Conservation (phyloP, 75 land plant species). For the Cunninghamia lanceolata region DNA sequence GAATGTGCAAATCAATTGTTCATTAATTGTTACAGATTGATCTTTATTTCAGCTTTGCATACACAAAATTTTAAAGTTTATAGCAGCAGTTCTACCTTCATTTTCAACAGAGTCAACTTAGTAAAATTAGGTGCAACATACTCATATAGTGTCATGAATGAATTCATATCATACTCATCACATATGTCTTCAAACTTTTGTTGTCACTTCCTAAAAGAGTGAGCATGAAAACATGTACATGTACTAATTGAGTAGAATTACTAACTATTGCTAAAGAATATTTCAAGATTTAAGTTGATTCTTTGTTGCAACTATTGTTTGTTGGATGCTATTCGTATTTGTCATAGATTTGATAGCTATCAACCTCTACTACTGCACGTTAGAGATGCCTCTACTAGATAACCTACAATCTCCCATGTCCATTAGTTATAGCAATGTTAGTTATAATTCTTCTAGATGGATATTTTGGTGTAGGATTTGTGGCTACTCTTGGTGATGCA, state of each 20-base stretch:
- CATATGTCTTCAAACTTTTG: conserved; percentile 17
- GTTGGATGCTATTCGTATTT: conserved; percentile 19
- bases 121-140: no score
- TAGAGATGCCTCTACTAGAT: conserved; percentile 78
- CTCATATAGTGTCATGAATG: no score
- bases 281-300: conserved; percentile 59
- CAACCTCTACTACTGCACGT: conserved; percentile 71
- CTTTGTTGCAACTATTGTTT: conserved; percentile 23
- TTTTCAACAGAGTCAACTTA: no score
- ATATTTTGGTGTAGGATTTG: conserved; percentile 79
- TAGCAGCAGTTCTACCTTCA: no score
- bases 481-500: conserved; percentile 77
- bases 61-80: no score
- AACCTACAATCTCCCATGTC: conserved; percentile 90
- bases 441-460: conserved; percentile 74
- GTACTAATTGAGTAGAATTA: conserved; percentile 86
- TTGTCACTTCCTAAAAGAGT: conserved; percentile 74
- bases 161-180: conserved; percentile 73
- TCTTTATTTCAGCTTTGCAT: no score
- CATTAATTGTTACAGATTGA: no score
- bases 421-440: conserved; percentile 60
- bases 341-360: conserved; percentile 57
- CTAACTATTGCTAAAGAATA: conserved; percentile 75
- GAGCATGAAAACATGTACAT: conserved; percentile 81
- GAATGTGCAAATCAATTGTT: no score